Evolutionary conservation across 2,329 filamentous ascomycete species (phyloP), one percentile per base, ranked within the genome.

Genomic region (Verticillium longisporum): DNA sequence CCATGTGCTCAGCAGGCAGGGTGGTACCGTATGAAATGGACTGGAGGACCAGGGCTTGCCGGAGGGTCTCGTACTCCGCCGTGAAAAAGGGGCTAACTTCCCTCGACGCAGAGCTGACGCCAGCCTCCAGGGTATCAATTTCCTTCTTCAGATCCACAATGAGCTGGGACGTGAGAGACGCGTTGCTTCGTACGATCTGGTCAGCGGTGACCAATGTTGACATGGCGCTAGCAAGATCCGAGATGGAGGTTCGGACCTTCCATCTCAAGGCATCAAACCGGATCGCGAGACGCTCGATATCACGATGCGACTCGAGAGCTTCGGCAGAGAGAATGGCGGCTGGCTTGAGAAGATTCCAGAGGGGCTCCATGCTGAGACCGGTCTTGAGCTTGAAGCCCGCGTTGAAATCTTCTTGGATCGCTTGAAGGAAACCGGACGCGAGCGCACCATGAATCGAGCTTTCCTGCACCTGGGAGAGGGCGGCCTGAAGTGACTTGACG

Each of bases 321-420:
- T 70, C 67, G 31, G 75, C 71, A 18, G 79, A 78, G 1, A 79
- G 73, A 26, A 87, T 78, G 4, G 85, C 80, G 11, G 77, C 72
- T 0, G 92, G 91, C 59, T 89, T 84, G 68, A 96, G 84, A 1
- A 78, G 69, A 53, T 84, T 83, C 94, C 93, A 96, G 5, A 96
- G 80, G 9, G 77, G 72, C 69, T 95, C 90, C 90, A 96, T 95
- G 66, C 86, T 88, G 13, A 92, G 77, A 0, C 92, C 92, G 2
- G 89, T 92, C 0, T 80, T 86, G 14, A 96, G 76, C 60, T 86
- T 86, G 76, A 92, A 93, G 1, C 85, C 87, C 15, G 85, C 81
- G 31, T 84, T 81, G 69, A 96, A 94, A 57, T 81, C 80, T 45
- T 76, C 76, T 54, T 81, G 74, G 2, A 88, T 68, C 6, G 73